Evolutionary conservation across 2,329 filamentous ascomycete species (phyloP), one percentile per base, ranked within the genome.

Genomic region (Monilinia laxa): DNA sequence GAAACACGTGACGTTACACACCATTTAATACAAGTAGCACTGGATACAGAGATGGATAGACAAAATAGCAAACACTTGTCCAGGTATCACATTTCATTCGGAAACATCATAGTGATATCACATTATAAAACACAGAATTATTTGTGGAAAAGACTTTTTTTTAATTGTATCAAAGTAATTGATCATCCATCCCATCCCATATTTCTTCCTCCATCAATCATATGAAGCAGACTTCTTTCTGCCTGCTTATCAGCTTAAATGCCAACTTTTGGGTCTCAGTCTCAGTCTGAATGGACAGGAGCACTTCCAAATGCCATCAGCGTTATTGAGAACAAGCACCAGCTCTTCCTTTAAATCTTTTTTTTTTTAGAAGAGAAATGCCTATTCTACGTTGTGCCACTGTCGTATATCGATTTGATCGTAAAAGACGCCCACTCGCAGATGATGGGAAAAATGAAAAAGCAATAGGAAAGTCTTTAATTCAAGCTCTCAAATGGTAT

Each of bases 251-350:
- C 31, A 56, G 53, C 62, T 47, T 47, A 60, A 45, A 60, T 60
- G 58, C 58, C 58, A 60, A 47, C 58, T 55, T 57, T 64, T 64
- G 38, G 52, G 52, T 60, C 54, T 62, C 55, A 60, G 64, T 62
- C 69, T 71, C 71, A 70, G 70, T 71, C 69, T 73, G 70, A 71
- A 76, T 76, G 75, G 74, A 73, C 74, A 74, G 74, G 75, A 76
- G 75, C 75, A 76, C 75, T 76, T 76, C 75, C 75, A 70, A 76
- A 72, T 76, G 73, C 75, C 75, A 76, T 75, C 73, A 73, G 74
- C 74, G 71, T 71, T 67, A 70, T 68, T 69, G 71, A 70, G 67
- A 64, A 69, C 65, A 66, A 66, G 65, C 65, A 66, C 55, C 64
- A 72, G 49, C 40, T 73, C 67, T 64, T 69, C 68, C 67, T 68